These are phyloP conservation scores for Spergularia bocconei DNA, from an alignment of 148 eudicot species.

Conservation along the genomic window DNA sequence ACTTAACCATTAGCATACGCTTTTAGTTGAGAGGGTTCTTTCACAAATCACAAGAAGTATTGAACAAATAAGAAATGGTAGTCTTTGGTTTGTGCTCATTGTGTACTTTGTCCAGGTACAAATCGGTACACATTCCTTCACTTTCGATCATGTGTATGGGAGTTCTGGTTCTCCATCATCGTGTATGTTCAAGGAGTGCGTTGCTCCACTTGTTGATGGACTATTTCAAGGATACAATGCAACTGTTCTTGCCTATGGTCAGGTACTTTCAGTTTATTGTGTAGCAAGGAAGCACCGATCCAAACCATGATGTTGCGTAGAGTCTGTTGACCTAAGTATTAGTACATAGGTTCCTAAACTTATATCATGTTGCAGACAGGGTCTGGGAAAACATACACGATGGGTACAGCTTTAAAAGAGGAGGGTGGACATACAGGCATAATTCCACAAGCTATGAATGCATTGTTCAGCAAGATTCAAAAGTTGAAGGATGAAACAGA, in stretches of 20 bases:
- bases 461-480: slow-evolving; percentile 78
- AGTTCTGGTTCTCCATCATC: slow-evolving; percentile 70
- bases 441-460: slow-evolving; percentile 84
- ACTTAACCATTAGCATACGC: no score
- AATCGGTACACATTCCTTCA: slow-evolving; percentile 93
- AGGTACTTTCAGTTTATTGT: slow-evolving; percentile 46
- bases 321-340: background rate
- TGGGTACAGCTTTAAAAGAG: slow-evolving; percentile 90
- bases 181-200: slow-evolving; percentile 86
- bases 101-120: slow-evolving; percentile 56
- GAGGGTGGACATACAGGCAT: slow-evolving; percentile 74
- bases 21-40: no score
- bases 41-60: background rate
- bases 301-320: background rate
- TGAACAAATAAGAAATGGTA: background rate
- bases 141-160: slow-evolving; percentile 96
- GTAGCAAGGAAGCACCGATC: slow-evolving; percentile 5
- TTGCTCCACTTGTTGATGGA: slow-evolving; percentile 93
- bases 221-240: slow-evolving; percentile 98
- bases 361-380: slow-evolving; percentile 70
- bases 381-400: slow-evolving; percentile 98
- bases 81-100: slow-evolving; percentile 2
- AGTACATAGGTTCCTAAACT: slow-evolving; percentile 10
- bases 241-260: slow-evolving; percentile 98
- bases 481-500: slow-evolving; percentile 66